Conservation (phyloP, 148 eudicot genomes). For the Agrostemma githago region DNA sequence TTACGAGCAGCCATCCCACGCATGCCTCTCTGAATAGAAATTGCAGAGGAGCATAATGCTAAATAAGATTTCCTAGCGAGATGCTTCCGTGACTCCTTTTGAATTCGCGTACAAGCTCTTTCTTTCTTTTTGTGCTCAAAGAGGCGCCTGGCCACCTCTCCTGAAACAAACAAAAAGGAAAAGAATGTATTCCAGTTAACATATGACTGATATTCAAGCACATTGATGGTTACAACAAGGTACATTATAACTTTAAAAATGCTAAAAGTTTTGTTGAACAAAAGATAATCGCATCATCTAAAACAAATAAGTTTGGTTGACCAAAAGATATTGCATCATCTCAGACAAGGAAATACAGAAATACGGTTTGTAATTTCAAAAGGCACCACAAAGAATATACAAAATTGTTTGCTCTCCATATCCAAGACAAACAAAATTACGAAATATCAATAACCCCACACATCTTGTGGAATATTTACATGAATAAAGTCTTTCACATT, state of each 20-base stretch:
- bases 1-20: constrained; percentile 67
- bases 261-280: not conserved
- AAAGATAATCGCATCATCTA: not conserved
- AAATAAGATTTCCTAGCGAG: constrained; percentile 52
- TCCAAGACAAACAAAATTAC: not conserved
- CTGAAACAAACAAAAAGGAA: constrained; percentile 32
- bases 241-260: not conserved
- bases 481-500: not conserved
- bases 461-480: not conserved
- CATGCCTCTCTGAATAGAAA: constrained; percentile 58
- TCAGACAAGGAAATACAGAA: not conserved
- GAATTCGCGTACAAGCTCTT: constrained; percentile 68
- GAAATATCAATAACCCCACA: not conserved
- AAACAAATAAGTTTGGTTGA: not conserved
- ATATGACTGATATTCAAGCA: not conserved
- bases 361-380: not conserved
- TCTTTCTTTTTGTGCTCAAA: constrained; percentile 53
- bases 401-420: not conserved
- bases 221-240: too few species aligned
- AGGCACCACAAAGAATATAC: not conserved
- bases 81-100: constrained; percentile 55
- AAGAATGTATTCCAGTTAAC: not conserved
- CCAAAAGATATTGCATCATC: not conserved
- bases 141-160: constrained; percentile 47
- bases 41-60: constrained; percentile 44